Percentiles rank a stretch among this genome's conserved stretches.
These are phyloP conservation scores for Daucus carota DNA, from an alignment of 129 eudicot species.

Conservation along the genomic window DH1_v3.0 NC_030386.2:30125501-30126000, in stretches of 20 bases:
- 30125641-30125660: conserved; percentile 34
- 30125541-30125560: conserved; percentile 73
- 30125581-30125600: conserved; percentile 67
- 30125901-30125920: conserved; percentile 38
- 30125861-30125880: conserved; percentile 34
- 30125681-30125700: conserved; percentile 66
- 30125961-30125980: conserved; percentile 19
- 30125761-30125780: conserved; percentile 60
- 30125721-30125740: conserved; percentile 56
- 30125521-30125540: conserved; percentile 58
- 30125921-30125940: conserved; percentile 40
- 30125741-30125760: conserved; percentile 60
- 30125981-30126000: conserved; percentile 37
- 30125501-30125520: conserved; percentile 73
- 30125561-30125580: conserved; percentile 64
- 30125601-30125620: conserved; percentile 82
- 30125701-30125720: conserved; percentile 58
- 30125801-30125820: conserved; percentile 37
- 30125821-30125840: conserved; percentile 34
- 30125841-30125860: conserved; percentile 47
- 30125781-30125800: conserved; percentile 53
- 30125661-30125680: conserved; percentile 82
- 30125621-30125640: conserved; percentile 53
- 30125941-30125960: conserved; percentile 32
- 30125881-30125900: conserved; percentile 53